Evolutionary conservation across 2,329 filamentous ascomycete species (phyloP), one percentile per base, ranked within the genome.

Genomic region (Fusarium cicatricum): DNA sequence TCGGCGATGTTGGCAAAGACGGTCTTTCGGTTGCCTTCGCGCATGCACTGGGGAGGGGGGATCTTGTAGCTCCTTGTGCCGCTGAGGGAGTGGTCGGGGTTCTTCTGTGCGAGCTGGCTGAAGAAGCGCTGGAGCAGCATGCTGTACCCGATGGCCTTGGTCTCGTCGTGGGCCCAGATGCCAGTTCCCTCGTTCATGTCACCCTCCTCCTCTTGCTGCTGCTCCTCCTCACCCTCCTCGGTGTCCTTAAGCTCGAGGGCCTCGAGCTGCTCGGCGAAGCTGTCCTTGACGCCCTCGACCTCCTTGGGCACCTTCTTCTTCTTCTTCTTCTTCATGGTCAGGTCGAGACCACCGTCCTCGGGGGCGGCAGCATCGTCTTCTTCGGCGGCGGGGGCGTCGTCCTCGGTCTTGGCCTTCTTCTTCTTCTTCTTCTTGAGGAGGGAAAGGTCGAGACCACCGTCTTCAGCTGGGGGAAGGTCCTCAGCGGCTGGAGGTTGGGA

Each of bases 1-100:
- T 99, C 95, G 75, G 92, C 87, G 73, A 99, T 95, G 82, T 99
- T 99, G 82, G 94, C 95, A 73, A 99, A 99, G 73, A 99, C 97
- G 61, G 95, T 99, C 89, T 96, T 96, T 87, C 97, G 96, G 88
- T 99, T 99, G 76, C 95, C 95, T 92, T 99, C 95, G 81, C 95
- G 93, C 74, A 98, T 87, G 81, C 95, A 98, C 82, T 99, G 95
- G 44, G 95, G 95, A 47, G 95, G 95, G 46, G 95, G 95, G 69
- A 99, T 99, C 87, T 98, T 98, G 87, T 98, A 99, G 78, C 90
- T 96, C 84, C 92, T 95, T 72, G 88, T 87, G 66, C 92, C 92
- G 75, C 88, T 91, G 61, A 91, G 90, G 64, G 94, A 89, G 72
- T 98, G 90, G 75, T 99, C 95, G 69, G 95, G 95, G 82, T 99